A percentile compares a stretch with the other conserved stretches of the same genome.
These are phyloP conservation scores for Talaromyces ruber DNA, from an alignment of 495 filamentous ascomycete species.

Conservation along the genomic window DNA sequence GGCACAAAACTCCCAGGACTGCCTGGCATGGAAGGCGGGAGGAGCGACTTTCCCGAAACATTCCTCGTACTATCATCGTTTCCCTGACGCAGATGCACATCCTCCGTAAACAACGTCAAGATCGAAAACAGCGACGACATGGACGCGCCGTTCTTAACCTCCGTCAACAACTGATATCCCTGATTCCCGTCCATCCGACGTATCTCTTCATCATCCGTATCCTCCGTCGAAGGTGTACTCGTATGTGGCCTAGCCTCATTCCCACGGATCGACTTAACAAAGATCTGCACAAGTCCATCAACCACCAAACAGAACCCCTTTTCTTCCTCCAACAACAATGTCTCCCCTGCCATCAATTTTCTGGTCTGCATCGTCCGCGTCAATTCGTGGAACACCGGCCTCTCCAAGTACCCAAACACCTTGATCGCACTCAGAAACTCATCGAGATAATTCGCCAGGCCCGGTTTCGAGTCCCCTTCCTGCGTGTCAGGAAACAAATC, in stretches of 20 bases:
- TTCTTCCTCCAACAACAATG: constrained; percentile 88
- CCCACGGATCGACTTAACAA: constrained; percentile 77
- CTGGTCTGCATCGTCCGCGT: constrained; percentile 96
- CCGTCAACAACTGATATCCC: constrained; percentile 88
- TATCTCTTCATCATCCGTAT: constrained; percentile 58
- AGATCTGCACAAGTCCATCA: constrained; percentile 94
- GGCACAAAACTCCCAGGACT: constrained; percentile 34
- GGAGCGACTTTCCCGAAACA: constrained; percentile 32
- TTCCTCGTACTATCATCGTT: constrained; percentile 48
- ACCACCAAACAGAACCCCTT: constrained; percentile 97
- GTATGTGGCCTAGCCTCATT: constrained; percentile 21
- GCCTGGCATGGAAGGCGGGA: constrained; percentile 35
- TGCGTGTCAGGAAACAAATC: constrained; percentile 91
- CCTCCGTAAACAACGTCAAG: constrained; percentile 91
- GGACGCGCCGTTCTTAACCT: constrained; percentile 95
- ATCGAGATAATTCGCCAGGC: constrained; percentile 89
- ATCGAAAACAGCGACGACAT: constrained; percentile 99
- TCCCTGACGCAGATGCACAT: constrained; percentile 66
- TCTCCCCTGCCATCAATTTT: constrained; percentile 93
- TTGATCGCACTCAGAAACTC: constrained; percentile 99
- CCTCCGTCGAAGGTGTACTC: constrained; percentile 15
- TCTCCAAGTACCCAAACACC: constrained; percentile 94
- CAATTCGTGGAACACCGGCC: constrained; percentile 94
- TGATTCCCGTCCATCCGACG: constrained; percentile 51
- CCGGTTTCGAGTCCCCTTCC: constrained; percentile 82